Evolutionary conservation across 148 eudicot genomes (phyloP), one percentile per base, ranked within the genome.

Genomic region (Silene latifolia): DNA sequence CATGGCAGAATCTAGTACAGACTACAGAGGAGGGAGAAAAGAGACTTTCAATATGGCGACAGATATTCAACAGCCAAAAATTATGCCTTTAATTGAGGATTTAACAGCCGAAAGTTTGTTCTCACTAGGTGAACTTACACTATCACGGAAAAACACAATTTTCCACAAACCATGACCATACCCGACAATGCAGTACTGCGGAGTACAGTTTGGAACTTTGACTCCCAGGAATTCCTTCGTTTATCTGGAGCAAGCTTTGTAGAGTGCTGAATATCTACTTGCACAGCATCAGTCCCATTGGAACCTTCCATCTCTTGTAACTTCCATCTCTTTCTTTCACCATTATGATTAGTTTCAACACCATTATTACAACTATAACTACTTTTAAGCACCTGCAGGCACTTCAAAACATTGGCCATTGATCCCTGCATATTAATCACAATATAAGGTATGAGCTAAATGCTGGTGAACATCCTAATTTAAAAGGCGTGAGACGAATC

Each of bases 351-450:
- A 48, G 58, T 60, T 69, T 79, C 81, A 35, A 63, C 24, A 27
- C 78, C 85, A 71, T 4, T 54, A 48, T 24, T 79, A 79, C 69
- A 62, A 61, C 73, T 72, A 14, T 80, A 82, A 80, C n/a, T 80
- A 81, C 62, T 79, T 78, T 79, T 82, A 39, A 95, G 88, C 51
- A 74, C 83, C 78, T 84, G 80, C 78, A 95, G 88, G 83, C 98
- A 90, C 78, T 92, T 89, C 74, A 88, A 68, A 18, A 95, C 89
- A 27, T 71, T 81, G 83, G 79, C 80, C 90, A 95, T 86, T 8
- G 90, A 85, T 67, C 97, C 98, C 98, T 95, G 85, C 73, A 80
- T 44, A 59, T 80, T 62, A 47, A 69, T 70, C 72, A 46, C 21
- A 73, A 21, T 12, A 27, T 23, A 18, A 18, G 29, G 3, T 63